Base-by-base conservation (phyloP, 2,329 filamentous ascomycete genomes). In the Chrysoporthe puriensis region DNA sequence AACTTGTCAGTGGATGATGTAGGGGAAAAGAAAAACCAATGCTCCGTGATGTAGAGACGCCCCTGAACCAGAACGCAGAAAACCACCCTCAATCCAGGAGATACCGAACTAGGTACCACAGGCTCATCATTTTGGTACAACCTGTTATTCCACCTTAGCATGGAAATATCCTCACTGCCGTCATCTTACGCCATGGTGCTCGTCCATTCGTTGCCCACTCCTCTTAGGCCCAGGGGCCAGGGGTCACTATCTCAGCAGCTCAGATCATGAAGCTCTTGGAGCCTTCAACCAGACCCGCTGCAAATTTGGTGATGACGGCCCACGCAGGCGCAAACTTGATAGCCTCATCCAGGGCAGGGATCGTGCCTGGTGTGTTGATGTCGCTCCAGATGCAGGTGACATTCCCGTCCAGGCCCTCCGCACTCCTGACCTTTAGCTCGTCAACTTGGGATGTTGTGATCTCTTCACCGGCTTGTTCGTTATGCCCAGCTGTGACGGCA, bases 341-440 rank as follows among this genome's bases (percentile, higher is more conserved):
- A 61, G 92, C 83, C 79, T 98, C 94, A 73, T 96, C 91, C 63
- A 95, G 86, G 0, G 94, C 94, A 0, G 95, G 94, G 60, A 98
- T 94, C 1, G 84, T 84, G 3, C 88, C 90, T 2, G 80, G 78
- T 46, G 82, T 80, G 74, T 97, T 97, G 57, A 87, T 89, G 80
- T 99, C 96, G 73, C 91, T 93, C 94, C 94, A 98, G 43, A 92
- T 82, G 78, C 96, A 98, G 18, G 90, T 84, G 1, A 94, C 88
- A 44, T 81, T 85, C 1, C 94, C 92, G 71, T 83, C 84, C 44
- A 93, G 76, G 1, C 62, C 76, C 63, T 43, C 69, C 74, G 21
- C 78, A 18, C 18, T 52, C 77, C 68, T 78, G 73, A 16, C 77
- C 78, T 64, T 76, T 73, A 74, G 66, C 62, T 75, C 75, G 34